These are phyloP conservation scores for Tetrahymena malaccensis DNA, from an alignment of 73 alveolate species.

Conservation along the genomic window DNA sequence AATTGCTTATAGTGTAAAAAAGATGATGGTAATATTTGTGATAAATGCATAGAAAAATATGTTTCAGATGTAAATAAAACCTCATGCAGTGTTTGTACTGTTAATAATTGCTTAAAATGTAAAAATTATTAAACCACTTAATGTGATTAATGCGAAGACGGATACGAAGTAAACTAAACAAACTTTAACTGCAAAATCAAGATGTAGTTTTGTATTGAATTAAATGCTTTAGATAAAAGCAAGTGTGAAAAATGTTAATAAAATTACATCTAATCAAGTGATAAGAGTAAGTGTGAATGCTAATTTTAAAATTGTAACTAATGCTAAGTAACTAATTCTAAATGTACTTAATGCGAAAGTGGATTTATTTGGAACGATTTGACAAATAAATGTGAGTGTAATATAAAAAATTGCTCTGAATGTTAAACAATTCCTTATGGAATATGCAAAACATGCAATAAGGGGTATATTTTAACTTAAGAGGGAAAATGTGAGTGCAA, in stretches of 20 bases:
- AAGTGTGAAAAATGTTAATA: not conserved
- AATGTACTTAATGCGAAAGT: not conserved
- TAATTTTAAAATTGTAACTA: not conserved
- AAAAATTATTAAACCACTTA: not conserved
- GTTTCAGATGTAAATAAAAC: not conserved
- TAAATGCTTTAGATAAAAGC: not conserved
- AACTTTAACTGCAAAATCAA: not conserved
- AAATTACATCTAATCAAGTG: not conserved
- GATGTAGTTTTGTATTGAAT: not conserved
- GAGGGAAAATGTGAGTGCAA: not conserved
- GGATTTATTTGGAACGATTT: not conserved
- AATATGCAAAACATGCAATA: not conserved
- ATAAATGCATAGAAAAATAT: not conserved
- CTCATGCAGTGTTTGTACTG: not conserved
- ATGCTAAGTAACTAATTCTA: not conserved
- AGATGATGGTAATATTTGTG: not conserved
- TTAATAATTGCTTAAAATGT: not conserved
- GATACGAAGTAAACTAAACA: not conserved
- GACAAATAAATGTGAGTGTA: not conserved
- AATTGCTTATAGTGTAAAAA: not conserved
- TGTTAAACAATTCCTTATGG: not conserved
- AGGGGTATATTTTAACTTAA: not conserved
- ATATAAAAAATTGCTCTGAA: not conserved
- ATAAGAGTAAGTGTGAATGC: not conserved
- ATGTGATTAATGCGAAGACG: not conserved